These are phyloP conservation scores for Kwoniella shandongensis DNA, from an alignment of 768 basidiomycete species.

Conservation along the genomic window DNA sequence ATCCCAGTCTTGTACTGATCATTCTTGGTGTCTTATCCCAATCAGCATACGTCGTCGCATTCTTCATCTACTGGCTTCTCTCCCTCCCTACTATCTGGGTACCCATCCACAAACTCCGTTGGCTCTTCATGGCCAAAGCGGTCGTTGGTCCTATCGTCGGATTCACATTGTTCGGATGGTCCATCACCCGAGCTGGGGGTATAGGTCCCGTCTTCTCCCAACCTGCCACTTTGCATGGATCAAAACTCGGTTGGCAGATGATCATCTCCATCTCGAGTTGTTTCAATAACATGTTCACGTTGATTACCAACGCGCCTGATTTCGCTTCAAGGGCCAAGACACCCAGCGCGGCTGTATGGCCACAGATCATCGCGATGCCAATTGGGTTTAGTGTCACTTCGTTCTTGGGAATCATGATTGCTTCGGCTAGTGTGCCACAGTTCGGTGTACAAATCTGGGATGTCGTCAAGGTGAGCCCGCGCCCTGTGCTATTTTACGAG, in stretches of 20 bases:
- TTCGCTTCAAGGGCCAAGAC: constrained; percentile 43
- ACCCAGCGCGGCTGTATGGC: constrained; percentile 42
- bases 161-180: constrained; percentile 61
- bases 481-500: too few species aligned
- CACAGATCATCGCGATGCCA: constrained; percentile 65
- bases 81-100: constrained; percentile 79
- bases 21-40: neutral
- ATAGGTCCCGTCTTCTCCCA: constrained; percentile 73
- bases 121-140: constrained; percentile 74
- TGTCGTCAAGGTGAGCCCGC: constrained; percentile 61
- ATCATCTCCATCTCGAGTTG: constrained; percentile 59
- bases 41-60: constrained; percentile 59
- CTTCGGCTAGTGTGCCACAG: constrained; percentile 71
- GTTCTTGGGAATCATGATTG: constrained; percentile 78
- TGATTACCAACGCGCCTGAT: constrained; percentile 53
- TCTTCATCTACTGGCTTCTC: constrained; percentile 83
- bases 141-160: constrained; percentile 57
- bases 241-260: constrained; percentile 65
- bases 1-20: neutral
- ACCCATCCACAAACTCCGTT: constrained; percentile 67
- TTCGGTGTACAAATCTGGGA: constrained; percentile 79
- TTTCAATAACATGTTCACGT: constrained; percentile 75
- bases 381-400: constrained; percentile 71
- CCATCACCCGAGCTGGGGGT: constrained; percentile 72
- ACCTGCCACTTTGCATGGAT: constrained; percentile 65